phyloP scores from a whole-genome alignment of 75 land plant species.

The Larix kaempferi region DNA sequence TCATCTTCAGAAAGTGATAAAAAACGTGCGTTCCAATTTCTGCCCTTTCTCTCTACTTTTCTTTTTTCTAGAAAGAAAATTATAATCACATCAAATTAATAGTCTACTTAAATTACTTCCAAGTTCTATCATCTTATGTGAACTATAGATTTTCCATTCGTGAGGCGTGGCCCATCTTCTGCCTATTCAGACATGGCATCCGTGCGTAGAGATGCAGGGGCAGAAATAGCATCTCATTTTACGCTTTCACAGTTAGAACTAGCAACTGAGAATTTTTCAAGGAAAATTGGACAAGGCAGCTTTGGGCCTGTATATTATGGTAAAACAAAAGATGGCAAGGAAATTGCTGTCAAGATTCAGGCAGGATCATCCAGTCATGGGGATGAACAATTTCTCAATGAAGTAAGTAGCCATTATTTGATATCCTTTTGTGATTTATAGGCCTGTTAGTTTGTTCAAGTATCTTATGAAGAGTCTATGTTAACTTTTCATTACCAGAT shows the following conservation, averaged over 20 bases:
- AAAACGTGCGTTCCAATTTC: background rate
- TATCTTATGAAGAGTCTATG: background rate
- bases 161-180: constrained; percentile 3
- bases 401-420: background rate
- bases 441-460: background rate
- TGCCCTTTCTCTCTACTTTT: background rate
- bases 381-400: constrained; percentile 53
- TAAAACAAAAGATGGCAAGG: constrained; percentile 59
- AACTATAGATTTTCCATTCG: background rate
- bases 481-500: too few relatives aligned
- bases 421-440: background rate
- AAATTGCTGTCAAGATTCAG: constrained; percentile 68
- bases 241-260: constrained; percentile 42
- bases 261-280: constrained; percentile 52
- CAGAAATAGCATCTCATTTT: constrained; percentile 32
- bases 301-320: constrained; percentile 86
- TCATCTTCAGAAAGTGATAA: background rate
- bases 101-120: too few relatives aligned
- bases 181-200: constrained; percentile 18
- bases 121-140: too few relatives aligned
- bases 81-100: too few relatives aligned
- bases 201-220: constrained; percentile 36
- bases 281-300: constrained; percentile 68
- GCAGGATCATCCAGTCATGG: constrained; percentile 47
- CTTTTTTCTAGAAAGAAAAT: background rate